Base-by-base conservation (phyloP, 2,329 filamentous ascomycete genomes). In the Lecanicillium sp. region DNA sequence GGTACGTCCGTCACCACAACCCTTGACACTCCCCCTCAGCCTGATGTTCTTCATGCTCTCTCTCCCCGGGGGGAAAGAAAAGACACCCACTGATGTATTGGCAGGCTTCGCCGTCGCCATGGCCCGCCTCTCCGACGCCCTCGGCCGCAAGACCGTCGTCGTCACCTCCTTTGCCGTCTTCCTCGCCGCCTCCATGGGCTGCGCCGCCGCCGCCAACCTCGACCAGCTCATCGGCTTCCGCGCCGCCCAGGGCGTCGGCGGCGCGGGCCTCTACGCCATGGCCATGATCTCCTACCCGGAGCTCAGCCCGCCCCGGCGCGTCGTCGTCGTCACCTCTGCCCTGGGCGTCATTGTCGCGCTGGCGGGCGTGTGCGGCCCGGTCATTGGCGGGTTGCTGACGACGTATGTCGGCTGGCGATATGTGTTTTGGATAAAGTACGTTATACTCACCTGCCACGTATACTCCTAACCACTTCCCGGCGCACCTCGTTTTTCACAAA, bases 141-240 rank as follows among this genome's bases (percentile, higher is more conserved):
- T 56, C 26, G 54, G 54, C 24, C 35, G 54, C 15, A 52, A 52
- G 21, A 37, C 51, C 14, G 35, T 53, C 5, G 17, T 52, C 20
- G 4, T 44, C 20, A 29, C 33, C 7, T 54, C 45, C 11, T 57
- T 54, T 36, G 26, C 47, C 21, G 30, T 57, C 5, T 57, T 57
- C 33, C 21, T 57, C 10, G 51, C 33, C 33, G 51, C 52, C 2
- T 57, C 55, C 21, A 47, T 56, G 33, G 55, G 42, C 3, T 55
- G 52, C 32, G 54, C 23, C 29, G 45, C 51, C 11, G 21, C 54
- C n/a, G 30, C 44, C 24, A 57, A 20, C 26, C 40, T 57, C 20
- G 39, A 53, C 36, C 55, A 57, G 29, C 53, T 57, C 21, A 55
- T 55, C 36, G 52, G 52, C 15, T 57, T 57, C 43, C 54, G 55